Conservation (phyloP, 2,329 filamentous ascomycete genomes). For the Colletotrichum gigasporum region DNA sequence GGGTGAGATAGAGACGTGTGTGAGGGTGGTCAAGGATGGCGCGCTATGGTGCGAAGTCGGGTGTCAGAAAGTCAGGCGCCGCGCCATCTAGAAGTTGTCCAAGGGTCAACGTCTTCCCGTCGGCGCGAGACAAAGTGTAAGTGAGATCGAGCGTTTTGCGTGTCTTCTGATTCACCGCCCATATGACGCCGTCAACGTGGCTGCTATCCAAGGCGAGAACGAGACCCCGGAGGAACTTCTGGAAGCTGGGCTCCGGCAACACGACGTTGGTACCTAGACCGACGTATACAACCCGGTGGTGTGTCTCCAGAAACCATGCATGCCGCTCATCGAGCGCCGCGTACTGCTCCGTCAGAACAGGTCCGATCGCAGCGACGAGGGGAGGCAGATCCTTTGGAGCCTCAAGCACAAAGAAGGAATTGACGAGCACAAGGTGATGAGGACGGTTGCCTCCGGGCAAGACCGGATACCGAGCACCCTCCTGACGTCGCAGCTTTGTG, state of each 20-base stretch:
- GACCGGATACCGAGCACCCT: slow-evolving; percentile 42
- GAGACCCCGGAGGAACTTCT: slow-evolving; percentile 38
- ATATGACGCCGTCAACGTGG: neutral
- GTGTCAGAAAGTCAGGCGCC: slow-evolving; percentile 40
- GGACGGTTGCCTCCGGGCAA: slow-evolving; percentile 45
- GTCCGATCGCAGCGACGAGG: slow-evolving; percentile 47
- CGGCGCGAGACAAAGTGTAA: neutral
- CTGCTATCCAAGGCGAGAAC: neutral
- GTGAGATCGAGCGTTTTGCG: neutral
- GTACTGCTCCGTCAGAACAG: slow-evolving; percentile 48
- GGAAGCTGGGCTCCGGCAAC: slow-evolving; percentile 39
- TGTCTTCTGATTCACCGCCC: neutral
- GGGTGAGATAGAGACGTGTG: slow-evolving; percentile 49
- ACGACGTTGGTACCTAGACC: slow-evolving; percentile 52
- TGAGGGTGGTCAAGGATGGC: slow-evolving; percentile 47
- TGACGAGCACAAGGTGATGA: slow-evolving; percentile 51
- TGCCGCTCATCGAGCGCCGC: slow-evolving; percentile 39
- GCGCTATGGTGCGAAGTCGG: slow-evolving; percentile 50
- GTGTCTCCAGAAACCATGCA: slow-evolving; percentile 40
- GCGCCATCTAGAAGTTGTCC: slow-evolving; percentile 40
- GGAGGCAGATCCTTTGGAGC: slow-evolving; percentile 52
- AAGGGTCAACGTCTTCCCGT: slow-evolving; percentile 30
- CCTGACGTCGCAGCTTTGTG: slow-evolving; percentile 43
- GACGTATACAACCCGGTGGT: slow-evolving; percentile 46
- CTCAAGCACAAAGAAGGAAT: slow-evolving; percentile 55